These are phyloP conservation scores for Nannochloropsis oceanica DNA, from an alignment of 108 stramenopile genomes.

Conservation along the genomic window DNA sequence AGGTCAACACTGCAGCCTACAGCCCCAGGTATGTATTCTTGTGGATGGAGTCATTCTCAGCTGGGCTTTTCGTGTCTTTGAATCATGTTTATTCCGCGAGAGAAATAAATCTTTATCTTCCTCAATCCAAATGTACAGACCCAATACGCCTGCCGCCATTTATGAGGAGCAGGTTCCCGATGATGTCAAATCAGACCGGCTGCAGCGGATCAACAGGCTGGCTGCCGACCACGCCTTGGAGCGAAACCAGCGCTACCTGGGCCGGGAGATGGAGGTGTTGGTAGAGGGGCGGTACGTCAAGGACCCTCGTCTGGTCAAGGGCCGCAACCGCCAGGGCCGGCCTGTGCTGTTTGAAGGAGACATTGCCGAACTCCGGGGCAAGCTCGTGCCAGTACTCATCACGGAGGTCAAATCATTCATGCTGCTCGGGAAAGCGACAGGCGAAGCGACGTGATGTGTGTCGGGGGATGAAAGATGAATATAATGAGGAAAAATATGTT, in stretches of 20 bases:
- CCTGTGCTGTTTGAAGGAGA: slow-evolving; percentile 79
- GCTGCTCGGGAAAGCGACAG: not conserved
- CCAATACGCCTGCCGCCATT: slow-evolving; percentile 2
- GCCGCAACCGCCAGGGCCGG: slow-evolving; percentile 72
- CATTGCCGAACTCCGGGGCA: slow-evolving; percentile 54
- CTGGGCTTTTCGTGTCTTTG: not conserved
- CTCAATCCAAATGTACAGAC: not conserved
- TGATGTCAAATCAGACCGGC: slow-evolving; percentile 68
- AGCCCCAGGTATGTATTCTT: not conserved
- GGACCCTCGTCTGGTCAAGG: slow-evolving; percentile 70
- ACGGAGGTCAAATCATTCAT: not conserved
- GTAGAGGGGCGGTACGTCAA: slow-evolving; percentile 86
- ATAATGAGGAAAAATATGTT: no score
- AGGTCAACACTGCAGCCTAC: slow-evolving; percentile 19
- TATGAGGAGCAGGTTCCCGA: slow-evolving; percentile 59
- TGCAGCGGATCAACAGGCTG: slow-evolving; percentile 67
- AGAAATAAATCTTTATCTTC: not conserved
- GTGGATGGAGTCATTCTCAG: not conserved
- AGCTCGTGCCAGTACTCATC: slow-evolving; percentile 53
- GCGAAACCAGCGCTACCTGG: slow-evolving; percentile 72
- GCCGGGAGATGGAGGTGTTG: slow-evolving; percentile 67
- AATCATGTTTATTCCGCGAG: not conserved
- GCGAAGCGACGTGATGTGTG: not conserved
- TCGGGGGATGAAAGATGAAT: no score
- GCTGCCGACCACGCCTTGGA: slow-evolving; percentile 67